Evolutionary conservation across 1,284 basidiomycete genomes (phyloP).

Genomic region (Meira nashicola): DNA sequence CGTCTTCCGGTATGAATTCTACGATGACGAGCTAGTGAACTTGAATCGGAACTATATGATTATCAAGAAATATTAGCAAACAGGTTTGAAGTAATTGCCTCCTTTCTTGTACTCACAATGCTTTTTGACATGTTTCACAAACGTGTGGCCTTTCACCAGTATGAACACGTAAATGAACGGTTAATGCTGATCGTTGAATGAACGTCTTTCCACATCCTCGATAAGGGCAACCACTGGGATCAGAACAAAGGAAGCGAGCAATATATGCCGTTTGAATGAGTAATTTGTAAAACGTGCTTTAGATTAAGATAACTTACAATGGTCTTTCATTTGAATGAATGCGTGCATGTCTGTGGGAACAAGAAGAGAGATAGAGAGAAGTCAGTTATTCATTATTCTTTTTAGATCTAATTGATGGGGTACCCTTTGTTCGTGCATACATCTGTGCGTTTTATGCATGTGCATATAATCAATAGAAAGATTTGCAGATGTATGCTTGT

Average conservation of each 20-base stretch:
- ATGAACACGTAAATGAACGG: constrained; percentile 77
- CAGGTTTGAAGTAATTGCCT: neutral
- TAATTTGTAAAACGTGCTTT: too few relatives aligned
- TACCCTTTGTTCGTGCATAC: too few relatives aligned
- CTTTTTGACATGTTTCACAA: constrained; percentile 62
- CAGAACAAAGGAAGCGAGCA: neutral
- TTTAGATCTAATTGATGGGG: too few relatives aligned
- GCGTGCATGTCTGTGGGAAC: constrained; percentile 32
- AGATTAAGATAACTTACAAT: constrained; percentile 21
- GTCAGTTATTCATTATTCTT: too few relatives aligned
- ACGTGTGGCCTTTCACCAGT: constrained; percentile 73
- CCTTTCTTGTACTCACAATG: constrained; percentile 27
- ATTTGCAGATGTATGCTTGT: neutral
- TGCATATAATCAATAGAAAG: neutral
- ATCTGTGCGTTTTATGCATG: neutral
- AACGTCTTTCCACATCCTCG: constrained; percentile 46
- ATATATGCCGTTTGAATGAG: too few relatives aligned
- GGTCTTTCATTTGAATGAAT: constrained; percentile 48
- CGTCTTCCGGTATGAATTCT: constrained; percentile 64
- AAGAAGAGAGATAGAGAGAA: neutral
- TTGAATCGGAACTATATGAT: constrained; percentile 55
- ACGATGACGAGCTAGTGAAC: constrained; percentile 62
- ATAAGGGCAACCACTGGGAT: constrained; percentile 31
- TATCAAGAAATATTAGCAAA: neutral
- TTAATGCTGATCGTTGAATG: constrained; percentile 60